These are phyloP conservation scores for Aspergillus aculeatus DNA, from an alignment of 2,329 filamentous ascomycete genomes.

Conservation along the genomic window DNA sequence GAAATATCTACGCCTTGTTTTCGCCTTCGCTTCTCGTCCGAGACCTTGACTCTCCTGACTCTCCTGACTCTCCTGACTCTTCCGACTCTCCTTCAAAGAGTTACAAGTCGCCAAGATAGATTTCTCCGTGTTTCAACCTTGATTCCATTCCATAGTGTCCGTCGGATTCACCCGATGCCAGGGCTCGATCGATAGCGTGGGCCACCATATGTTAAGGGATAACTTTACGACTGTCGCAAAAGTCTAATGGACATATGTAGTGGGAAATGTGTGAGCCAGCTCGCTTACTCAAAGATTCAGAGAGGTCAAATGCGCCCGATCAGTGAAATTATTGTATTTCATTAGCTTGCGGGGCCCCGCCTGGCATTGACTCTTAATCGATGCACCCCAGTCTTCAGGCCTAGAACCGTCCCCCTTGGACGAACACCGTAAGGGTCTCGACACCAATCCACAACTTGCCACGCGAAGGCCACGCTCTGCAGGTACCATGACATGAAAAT, in stretches of 20 bases:
- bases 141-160: neutral
- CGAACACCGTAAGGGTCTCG: neutral
- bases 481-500: neutral
- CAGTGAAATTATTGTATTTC: too few relatives aligned
- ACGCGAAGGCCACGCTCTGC: neutral
- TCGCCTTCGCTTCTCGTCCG: neutral
- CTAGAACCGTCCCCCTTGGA: neutral
- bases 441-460: neutral
- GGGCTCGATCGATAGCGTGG: neutral
- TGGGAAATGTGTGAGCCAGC: too few relatives aligned
- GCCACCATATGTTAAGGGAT: neutral
- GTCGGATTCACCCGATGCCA: neutral
- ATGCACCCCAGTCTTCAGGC: neutral
- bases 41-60: neutral
- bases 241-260: too few relatives aligned
- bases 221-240: neutral
- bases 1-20: neutral
- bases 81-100: neutral
- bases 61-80: too few relatives aligned
- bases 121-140: neutral
- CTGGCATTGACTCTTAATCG: neutral
- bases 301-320: too few relatives aligned
- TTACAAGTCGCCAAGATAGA: neutral
- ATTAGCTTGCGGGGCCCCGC: neutral
- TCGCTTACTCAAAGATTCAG: too few relatives aligned